These are phyloP conservation scores for Aspergillus tamarii DNA, from an alignment of 2,329 filamentous ascomycete genomes.

Conservation along the genomic window DNA sequence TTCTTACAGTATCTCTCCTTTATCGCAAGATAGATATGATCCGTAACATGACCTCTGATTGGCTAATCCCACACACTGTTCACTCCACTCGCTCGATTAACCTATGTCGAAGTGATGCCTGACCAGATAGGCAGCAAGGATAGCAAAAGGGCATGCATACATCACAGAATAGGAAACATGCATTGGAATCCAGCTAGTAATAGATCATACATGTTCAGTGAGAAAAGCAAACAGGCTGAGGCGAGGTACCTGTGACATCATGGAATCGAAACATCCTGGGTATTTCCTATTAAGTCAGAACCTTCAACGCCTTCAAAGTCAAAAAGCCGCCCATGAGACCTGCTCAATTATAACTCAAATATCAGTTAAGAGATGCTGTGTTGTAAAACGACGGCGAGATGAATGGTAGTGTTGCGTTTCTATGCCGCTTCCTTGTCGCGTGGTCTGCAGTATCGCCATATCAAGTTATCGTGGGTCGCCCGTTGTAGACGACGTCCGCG, in stretches of 20 bases:
- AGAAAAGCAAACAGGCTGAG: not conserved
- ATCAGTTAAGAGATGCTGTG: not conserved
- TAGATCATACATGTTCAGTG: not conserved
- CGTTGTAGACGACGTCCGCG: not conserved
- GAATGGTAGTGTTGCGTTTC: not conserved
- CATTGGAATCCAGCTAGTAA: not conserved
- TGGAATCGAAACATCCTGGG: slow-evolving; percentile 7
- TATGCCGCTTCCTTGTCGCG: not conserved
- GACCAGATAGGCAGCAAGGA: not conserved
- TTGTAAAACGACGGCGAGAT: not conserved
- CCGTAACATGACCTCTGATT: not conserved
- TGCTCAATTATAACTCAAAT: slow-evolving; percentile 10
- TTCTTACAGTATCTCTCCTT: not conserved
- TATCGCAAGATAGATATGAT: not conserved
- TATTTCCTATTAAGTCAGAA: slow-evolving; percentile 12
- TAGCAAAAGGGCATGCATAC: not conserved
- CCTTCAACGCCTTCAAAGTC: slow-evolving; percentile 7
- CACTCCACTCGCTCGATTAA: not conserved
- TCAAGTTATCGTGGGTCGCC: not conserved
- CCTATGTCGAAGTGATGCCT: not conserved
- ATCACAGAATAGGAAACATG: not conserved
- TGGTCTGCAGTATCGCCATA: not conserved
- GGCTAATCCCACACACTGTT: not conserved
- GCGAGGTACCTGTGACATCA: not conserved
- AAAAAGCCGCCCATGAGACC: slow-evolving; percentile 13